These are phyloP conservation scores for Aspergillus asperescens DNA, from an alignment of 495 filamentous ascomycete genomes.

Conservation along the genomic window DNA sequence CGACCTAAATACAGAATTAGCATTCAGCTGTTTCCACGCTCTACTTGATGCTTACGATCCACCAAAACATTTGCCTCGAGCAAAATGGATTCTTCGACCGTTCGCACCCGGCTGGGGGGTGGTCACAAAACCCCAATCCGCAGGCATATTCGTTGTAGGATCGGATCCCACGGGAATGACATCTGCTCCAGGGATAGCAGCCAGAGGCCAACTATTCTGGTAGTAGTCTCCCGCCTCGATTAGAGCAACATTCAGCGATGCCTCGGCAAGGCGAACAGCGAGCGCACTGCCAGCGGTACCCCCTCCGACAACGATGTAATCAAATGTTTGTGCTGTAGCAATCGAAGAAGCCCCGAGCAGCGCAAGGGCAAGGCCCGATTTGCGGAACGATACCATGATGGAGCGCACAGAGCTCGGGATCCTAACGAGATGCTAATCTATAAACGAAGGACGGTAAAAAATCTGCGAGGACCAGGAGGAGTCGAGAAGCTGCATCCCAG, in stretches of 20 bases:
- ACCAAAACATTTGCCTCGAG: conserved; percentile 35
- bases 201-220: conserved; percentile 39
- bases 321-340: too few relatives aligned
- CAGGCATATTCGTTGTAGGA: conserved; percentile 23
- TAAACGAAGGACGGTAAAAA: too few relatives aligned
- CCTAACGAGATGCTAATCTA: too few relatives aligned
- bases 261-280: conserved; percentile 42
- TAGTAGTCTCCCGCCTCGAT: conserved; percentile 59
- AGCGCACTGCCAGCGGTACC: conserved; percentile 47
- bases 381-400: too few relatives aligned
- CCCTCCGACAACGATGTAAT: conserved; percentile 51
- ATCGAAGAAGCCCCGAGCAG: too few relatives aligned
- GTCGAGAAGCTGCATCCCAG: too few relatives aligned
- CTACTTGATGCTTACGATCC: conserved; percentile 28
- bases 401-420: too few relatives aligned
- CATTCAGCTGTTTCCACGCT: neutral
- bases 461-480: too few relatives aligned
- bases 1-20: conserved; percentile 17
- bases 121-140: conserved; percentile 49
- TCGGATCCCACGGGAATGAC: conserved; percentile 31
- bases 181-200: conserved; percentile 41
- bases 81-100: conserved; percentile 36
- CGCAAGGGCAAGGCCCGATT: too few relatives aligned
- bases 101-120: conserved; percentile 27
- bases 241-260: conserved; percentile 36